Conservation (phyloP, 2,329 filamentous ascomycete genomes). For the Monosporascus sp. region DNA sequence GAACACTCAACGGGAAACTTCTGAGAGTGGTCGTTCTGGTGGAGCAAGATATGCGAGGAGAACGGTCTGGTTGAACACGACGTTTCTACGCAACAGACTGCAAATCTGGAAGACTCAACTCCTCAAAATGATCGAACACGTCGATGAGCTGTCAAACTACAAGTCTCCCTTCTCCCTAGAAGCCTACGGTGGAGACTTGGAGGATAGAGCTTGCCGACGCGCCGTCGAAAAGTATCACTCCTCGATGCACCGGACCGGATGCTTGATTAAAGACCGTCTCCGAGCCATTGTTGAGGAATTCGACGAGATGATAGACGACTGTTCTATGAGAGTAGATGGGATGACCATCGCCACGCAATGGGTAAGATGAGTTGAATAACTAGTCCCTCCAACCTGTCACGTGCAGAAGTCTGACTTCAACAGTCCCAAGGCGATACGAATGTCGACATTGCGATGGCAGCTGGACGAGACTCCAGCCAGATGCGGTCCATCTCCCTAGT, state of each 20-base stretch:
- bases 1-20: neutral
- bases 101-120: slow-evolving; percentile 21
- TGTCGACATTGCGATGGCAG: slow-evolving; percentile 22
- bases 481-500: slow-evolving; percentile 26
- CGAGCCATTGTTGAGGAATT: slow-evolving; percentile 24
- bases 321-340: slow-evolving; percentile 27
- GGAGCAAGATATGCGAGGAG: slow-evolving; percentile 10
- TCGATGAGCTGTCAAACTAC: slow-evolving; percentile 7
- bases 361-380: slow-evolving; percentile 13
- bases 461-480: slow-evolving; percentile 20
- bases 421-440: slow-evolving; percentile 25
- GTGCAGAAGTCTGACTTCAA: neutral
- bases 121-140: slow-evolving; percentile 12
- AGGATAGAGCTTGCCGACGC: neutral
- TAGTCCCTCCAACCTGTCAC: neutral
- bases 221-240: neutral
- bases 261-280: slow-evolving; percentile 15
- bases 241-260: slow-evolving; percentile 4
- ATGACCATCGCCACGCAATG: slow-evolving; percentile 31
- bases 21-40: neutral
- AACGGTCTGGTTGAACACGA: slow-evolving; percentile 18
- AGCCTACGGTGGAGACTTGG: neutral
- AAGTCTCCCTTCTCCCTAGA: neutral
- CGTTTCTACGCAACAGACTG: slow-evolving; percentile 19
- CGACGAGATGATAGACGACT: slow-evolving; percentile 27